Evolutionary conservation across 1,284 basidiomycete species (phyloP), one percentile per base, ranked within the genome.

Genomic region (Mycena sp.): DNA sequence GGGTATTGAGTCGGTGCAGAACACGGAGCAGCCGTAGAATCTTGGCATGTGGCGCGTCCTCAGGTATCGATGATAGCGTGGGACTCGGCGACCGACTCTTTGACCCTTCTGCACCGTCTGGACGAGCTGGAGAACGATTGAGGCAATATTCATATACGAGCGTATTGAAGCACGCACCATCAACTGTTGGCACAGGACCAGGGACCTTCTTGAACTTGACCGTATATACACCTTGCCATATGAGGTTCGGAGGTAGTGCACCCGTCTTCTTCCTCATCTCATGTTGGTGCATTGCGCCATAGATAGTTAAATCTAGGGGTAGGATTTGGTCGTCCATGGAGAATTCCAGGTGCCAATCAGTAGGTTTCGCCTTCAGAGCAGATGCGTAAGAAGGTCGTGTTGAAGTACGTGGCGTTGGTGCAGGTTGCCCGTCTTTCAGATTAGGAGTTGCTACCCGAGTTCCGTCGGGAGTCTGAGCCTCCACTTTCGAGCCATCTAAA

Each of bases 341-440:
- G 76, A 99, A 99, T 75, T 96, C 93, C 49, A 99, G 86, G 75
- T 99, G 96, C 95, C 96, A 99, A 72, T 99, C 96, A 23, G 86
- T 87, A 0, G 96, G 94, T 72, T 94, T 93, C 2, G 94, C 82
- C 79, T 97, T 98, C 66, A 98, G 83, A 4, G 96, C 96, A 1
- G 95, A 91, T 19, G 98, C 96, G 75, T 99, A 99, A 2, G 97
- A 98, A 0, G 85, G 80, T 69, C 83, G 84, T 23, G 82, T 81
- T 4, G 82, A 77, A 12, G 85, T 77, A 52, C 74, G 73, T 55
- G 80, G 71, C 70, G 82, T 93, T 91, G 73, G 75, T 12, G 76
- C 67, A 21, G 77, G 76, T 37, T 78, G 77, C 63, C 75, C 74
- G 23, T 75, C 75, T 58, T 80, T 74, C 57, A 85, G 81, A 70